These are phyloP conservation scores for Ophiostoma sp. DNA, from an alignment of 2,329 filamentous ascomycete genomes.

Conservation along the genomic window DNA sequence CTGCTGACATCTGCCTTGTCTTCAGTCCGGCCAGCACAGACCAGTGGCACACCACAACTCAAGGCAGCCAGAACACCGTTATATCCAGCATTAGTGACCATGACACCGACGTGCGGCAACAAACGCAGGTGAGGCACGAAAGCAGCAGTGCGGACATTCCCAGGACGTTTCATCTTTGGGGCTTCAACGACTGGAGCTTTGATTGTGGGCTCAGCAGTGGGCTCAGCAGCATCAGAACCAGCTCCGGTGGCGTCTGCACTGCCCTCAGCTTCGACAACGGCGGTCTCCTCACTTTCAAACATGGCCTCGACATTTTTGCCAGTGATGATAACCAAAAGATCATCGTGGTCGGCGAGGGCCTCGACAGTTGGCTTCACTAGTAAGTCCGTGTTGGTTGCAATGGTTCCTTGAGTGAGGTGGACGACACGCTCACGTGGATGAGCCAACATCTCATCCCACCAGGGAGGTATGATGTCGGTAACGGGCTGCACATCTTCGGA, in stretches of 20 bases:
- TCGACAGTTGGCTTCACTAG: slow-evolving; percentile 30
- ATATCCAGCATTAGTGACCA: slow-evolving; percentile 33
- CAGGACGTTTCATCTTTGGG: background rate
- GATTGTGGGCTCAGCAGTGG: background rate
- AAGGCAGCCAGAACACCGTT: slow-evolving; percentile 30
- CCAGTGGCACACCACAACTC: slow-evolving; percentile 31
- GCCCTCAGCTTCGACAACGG: background rate
- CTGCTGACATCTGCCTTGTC: slow-evolving; percentile 32
- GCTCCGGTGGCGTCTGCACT: background rate
- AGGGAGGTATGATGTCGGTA: slow-evolving; percentile 20
- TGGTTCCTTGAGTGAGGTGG: slow-evolving; percentile 31
- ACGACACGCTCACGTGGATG: slow-evolving; percentile 30
- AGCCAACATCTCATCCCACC: slow-evolving; percentile 33
- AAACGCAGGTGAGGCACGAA: slow-evolving; percentile 30
- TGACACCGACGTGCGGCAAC: slow-evolving; percentile 31
- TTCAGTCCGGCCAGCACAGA: slow-evolving; percentile 31
- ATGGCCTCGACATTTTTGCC: slow-evolving; percentile 25
- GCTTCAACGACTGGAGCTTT: background rate
- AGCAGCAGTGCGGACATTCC: slow-evolving; percentile 26
- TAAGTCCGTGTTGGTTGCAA: slow-evolving; percentile 24
- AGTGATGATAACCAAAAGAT: slow-evolving; percentile 27
- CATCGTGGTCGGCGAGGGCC: slow-evolving; percentile 23
- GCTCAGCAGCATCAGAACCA: background rate
- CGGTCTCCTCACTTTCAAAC: slow-evolving; percentile 7
- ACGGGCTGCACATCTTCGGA: background rate